Conservation (phyloP, 2,329 filamentous ascomycete species). For the Huntiella decipiens region DNA sequence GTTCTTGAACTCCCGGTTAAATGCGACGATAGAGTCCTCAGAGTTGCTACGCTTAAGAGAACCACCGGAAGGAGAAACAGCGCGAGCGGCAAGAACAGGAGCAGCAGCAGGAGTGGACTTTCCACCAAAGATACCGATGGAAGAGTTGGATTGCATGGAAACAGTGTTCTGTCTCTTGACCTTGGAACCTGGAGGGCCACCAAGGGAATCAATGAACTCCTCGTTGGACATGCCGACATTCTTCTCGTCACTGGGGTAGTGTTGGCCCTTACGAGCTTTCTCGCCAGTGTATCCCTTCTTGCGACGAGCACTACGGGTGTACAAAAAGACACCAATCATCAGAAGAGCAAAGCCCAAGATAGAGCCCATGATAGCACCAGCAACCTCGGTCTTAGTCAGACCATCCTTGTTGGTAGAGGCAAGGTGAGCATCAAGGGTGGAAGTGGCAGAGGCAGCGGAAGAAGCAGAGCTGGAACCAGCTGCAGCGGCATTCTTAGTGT, state of each 20-base stretch:
- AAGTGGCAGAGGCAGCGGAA: constrained; percentile 16
- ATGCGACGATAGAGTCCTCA: constrained; percentile 35
- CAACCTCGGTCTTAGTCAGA: constrained; percentile 32
- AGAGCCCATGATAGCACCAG: constrained; percentile 69
- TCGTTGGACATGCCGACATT: constrained; percentile 10
- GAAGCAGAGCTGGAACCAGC: constrained; percentile 15
- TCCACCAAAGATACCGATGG: constrained; percentile 10
- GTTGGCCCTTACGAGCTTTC: constrained; percentile 4
- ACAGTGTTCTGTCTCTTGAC: constrained; percentile 26
- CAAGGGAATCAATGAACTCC: constrained; percentile 11
- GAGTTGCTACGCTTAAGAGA: constrained; percentile 22
- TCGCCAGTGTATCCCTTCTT: constrained; percentile 10
- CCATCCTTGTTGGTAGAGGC: constrained; percentile 5
- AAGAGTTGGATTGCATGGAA: constrained; percentile 2
- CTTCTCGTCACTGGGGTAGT: constrained; percentile 8
- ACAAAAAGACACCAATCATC: constrained; percentile 45
- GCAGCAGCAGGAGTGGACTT: constrained; percentile 2
- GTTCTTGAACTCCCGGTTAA: constrained; percentile 41
- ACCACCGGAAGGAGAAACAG: not conserved
- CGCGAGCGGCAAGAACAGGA: not conserved
- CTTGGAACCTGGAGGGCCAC: constrained; percentile 3
- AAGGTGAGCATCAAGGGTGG: constrained; percentile 3
- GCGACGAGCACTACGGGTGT: constrained; percentile 24
- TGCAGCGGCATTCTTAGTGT: constrained; percentile 14
- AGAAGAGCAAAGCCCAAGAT: constrained; percentile 55